Base-by-base conservation (phyloP, 2,329 filamentous ascomycete genomes). In the Colletotrichum sp. region DNA sequence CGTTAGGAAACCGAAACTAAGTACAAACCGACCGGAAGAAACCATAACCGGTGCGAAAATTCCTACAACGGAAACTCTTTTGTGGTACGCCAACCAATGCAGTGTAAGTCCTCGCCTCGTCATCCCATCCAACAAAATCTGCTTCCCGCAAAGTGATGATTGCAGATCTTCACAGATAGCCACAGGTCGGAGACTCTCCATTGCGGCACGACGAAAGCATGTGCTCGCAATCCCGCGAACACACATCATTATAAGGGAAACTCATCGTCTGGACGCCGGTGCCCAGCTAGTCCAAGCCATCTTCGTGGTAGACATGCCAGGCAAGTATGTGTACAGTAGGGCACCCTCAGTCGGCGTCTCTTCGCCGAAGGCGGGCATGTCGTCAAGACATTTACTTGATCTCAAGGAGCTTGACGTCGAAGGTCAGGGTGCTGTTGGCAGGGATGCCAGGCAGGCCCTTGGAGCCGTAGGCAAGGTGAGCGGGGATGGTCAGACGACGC, bases 401-500 rank as follows among this genome's bases (percentile, higher is more conserved):
- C 86, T 94, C 93, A 71, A 96, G 88, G 70, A 96, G 89, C 90
- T 96, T 97, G 82, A 97, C 90, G 85, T 99, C 98, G 85, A 99
- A 99, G 84, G 94, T 92, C 85, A 99, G 88, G 80, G 94, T 95
- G 85, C 95, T 96, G 92, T 99, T 98, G 81, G 90, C 91, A 28
- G 97, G 97, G 81, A 99, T 99, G 79, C 94, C 96, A 67, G 95
- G 94, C 28, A 95, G 87, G 77, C 90, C 89, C 88, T 95, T 94
- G 87, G 92, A 96, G 86, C 98, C 97, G 86, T 99, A 99, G 81
- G 94, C 98, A 75, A 96, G 92, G 82, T 94, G 89, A 64, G 97
- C 90, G 64, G 98, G 98, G 82, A 99, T 96, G 78, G 93, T 96
- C 82, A 99, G 90, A 80, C 97, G 94, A 82, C 97, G 95, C 91